These are phyloP conservation scores for Gardenia jasminoides DNA, from an alignment of 257 asterid species.

Conservation along the genomic window DNA sequence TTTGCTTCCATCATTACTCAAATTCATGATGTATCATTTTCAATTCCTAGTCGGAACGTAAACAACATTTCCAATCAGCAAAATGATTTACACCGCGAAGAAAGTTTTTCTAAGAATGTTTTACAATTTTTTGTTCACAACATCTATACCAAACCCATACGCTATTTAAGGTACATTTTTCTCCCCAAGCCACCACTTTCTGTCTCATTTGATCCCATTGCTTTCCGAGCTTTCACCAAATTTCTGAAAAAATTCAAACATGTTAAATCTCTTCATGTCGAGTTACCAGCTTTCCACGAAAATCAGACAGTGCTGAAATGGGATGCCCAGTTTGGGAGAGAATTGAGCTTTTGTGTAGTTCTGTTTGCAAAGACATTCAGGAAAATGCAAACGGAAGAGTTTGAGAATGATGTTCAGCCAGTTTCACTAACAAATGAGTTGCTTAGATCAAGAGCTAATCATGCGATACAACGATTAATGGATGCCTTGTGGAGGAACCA, in stretches of 20 bases:
- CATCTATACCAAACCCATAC: conserved; percentile 4
- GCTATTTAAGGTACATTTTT: not conserved
- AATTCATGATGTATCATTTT: not conserved
- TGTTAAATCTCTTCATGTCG: not conserved
- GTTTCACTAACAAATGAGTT: conserved; percentile 6
- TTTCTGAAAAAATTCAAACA: conserved; percentile 4
- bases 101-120: not conserved
- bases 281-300: conserved; percentile 3
- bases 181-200: not conserved
- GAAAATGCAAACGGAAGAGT: not conserved
- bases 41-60: not conserved
- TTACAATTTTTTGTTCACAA: not conserved
- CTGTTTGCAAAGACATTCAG: not conserved
- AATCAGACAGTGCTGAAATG: conserved; percentile 3
- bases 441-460: conserved; percentile 3
- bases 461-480: not conserved
- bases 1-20: not conserved
- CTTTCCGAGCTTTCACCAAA: not conserved
- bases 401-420: not conserved
- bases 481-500: conserved; percentile 11
- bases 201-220: not conserved
- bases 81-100: not conserved
- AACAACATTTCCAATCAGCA: not conserved
- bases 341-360: conserved; percentile 1
- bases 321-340: conserved; percentile 10